Base-by-base conservation (phyloP, 2,329 filamentous ascomycete species). In the Akanthomyces muscarius region DNA sequence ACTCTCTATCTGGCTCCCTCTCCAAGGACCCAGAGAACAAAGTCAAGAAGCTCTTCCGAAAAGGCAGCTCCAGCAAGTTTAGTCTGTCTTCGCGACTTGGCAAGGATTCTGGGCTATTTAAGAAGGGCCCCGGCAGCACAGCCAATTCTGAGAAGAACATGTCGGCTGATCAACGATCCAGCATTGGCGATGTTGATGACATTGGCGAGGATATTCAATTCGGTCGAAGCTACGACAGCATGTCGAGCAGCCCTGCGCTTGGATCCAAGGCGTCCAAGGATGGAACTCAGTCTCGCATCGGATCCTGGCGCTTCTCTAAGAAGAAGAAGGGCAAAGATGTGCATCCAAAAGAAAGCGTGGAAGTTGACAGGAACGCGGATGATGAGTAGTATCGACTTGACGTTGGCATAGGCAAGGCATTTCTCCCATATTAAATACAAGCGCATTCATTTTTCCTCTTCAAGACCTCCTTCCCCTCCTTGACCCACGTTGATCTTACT, bases 51-150 rank as follows among this genome's bases (percentile, higher is more conserved):
- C 77, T 89, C 55, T 82, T 89, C 62, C 83, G 86, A 38, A 89
- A 89, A 75, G 84, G 86, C 56, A 87, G 84, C 71, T 86, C 85
- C 7, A 81, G 84, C 73, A 88, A 88, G 75, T 88, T 88, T 71
- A 85, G 84, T 71, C 76, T 88, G 64, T 81, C 85, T 14, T 85
- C 84, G 55, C 73, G 83, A 63, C 69, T 83, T 23, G 78, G 79
- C 58, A 88, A 85, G 69, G 81, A 83, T 53, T 79, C 80, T 33
- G 72, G 76, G 11, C 73, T 84, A 30, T 85, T 85, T 68, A 86
- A 87, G 77, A 87, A 86, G 69, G 83, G 82, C 3, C 77, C 82
- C 6, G 80, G 83, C 54, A 86, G 83, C 70, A 78, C 81, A 18
- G 79, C 80, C 55, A 82, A 84, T 67, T 85, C 83, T 58, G 85